Conservation (phyloP, 352 stramenopile genomes). For the Phytopythium boreale region DNA sequence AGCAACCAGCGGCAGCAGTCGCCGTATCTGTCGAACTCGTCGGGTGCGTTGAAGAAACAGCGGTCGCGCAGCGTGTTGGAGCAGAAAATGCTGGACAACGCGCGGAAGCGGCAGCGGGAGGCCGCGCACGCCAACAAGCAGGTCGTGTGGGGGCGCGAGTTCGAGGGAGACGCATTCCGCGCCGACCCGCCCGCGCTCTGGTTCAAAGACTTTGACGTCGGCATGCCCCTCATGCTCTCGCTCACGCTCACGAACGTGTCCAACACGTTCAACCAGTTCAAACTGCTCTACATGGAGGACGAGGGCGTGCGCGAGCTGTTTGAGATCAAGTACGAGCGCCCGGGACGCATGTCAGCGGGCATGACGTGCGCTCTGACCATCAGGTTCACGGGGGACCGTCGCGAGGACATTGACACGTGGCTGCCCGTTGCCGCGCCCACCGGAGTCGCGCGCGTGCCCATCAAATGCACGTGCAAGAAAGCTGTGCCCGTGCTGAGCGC, state of each 20-base stretch:
- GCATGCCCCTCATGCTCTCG: constrained; percentile 39
- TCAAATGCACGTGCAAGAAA: constrained; percentile 85
- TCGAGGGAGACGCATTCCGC: constrained; percentile 78
- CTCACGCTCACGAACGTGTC: constrained; percentile 91
- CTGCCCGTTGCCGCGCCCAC: constrained; percentile 76
- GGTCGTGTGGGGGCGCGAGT: constrained; percentile 79
- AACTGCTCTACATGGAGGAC: constrained; percentile 63
- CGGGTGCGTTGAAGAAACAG: constrained; percentile 17
- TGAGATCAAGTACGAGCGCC: constrained; percentile 83
- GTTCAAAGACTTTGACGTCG: constrained; percentile 91
- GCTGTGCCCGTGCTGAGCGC: constrained; percentile 58
- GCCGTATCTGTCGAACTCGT: neutral
- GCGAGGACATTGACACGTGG: constrained; percentile 61
- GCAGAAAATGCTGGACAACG: constrained; percentile 46
- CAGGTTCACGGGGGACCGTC: constrained; percentile 57
- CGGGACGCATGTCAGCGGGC: constrained; percentile 88
- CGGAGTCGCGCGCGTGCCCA: constrained; percentile 68
- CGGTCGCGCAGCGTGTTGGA: constrained; percentile 62
- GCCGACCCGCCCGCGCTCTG: constrained; percentile 69
- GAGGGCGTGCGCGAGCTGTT: constrained; percentile 83
- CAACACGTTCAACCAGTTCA: constrained; percentile 92
- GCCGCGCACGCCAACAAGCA: constrained; percentile 56
- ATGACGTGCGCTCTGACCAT: constrained; percentile 76
- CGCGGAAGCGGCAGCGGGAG: constrained; percentile 48
- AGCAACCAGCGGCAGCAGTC: constrained; percentile 10